A percentile compares a stretch with the other conserved stretches of the same genome.
Evolutionary conservation across 352 stramenopile genomes (phyloP).

Genomic region (Pythium rhizo-oryzae): DNA sequence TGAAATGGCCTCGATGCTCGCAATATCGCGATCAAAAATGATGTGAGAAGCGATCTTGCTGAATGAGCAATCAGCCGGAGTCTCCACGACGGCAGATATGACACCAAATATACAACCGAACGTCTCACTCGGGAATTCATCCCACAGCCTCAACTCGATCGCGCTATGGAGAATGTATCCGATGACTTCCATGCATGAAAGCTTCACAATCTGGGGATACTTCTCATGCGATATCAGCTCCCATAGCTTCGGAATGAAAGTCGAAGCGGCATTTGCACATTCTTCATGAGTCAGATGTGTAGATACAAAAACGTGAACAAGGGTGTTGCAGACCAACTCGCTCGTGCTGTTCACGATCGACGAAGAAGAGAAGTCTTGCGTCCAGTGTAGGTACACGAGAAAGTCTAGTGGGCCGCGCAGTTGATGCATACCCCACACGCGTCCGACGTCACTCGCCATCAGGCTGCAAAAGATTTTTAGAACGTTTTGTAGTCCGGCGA

Average conservation of each 20-base stretch:
- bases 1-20: neutral
- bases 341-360: neutral
- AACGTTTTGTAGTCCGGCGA: neutral
- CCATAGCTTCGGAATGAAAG: neutral
- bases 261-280: neutral
- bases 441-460: neutral
- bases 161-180: neutral
- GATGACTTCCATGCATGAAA: neutral
- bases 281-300: neutral
- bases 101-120: neutral
- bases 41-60: neutral
- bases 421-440: neutral
- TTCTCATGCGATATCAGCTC: neutral
- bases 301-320: neutral
- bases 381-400: slow-evolving; percentile 1
- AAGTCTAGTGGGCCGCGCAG: slow-evolving; percentile 9
- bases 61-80: neutral
- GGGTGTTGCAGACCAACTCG: neutral
- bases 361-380: neutral
- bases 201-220: neutral
- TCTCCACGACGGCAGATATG: neutral
- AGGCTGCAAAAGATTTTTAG: neutral
- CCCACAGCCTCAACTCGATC: slow-evolving; percentile 8
- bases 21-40: neutral
- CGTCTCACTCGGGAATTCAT: neutral